These are phyloP conservation scores for Pichia terricola DNA, from an alignment of 1,139 yeast species.

Conservation along the genomic window DNA sequence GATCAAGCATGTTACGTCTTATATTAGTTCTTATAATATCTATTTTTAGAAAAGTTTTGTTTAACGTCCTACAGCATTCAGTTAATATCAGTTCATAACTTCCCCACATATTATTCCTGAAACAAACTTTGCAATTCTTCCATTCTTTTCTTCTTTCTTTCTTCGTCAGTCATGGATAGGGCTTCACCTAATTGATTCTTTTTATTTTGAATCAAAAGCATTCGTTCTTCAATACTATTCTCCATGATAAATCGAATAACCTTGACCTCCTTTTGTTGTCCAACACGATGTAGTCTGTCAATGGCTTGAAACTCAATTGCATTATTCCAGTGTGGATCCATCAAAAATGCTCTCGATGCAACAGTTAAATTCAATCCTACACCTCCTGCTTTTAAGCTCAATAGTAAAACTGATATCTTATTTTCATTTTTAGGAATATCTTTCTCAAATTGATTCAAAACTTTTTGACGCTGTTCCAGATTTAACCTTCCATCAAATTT, in stretches of 20 bases:
- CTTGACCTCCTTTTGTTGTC: constrained; percentile 65
- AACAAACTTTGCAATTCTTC: constrained; percentile 77
- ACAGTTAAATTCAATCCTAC: constrained; percentile 85
- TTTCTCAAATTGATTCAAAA: constrained; percentile 43
- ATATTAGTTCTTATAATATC: no score
- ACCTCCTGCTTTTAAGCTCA: constrained; percentile 90
- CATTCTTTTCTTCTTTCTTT: constrained; percentile 59
- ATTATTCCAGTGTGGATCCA: constrained; percentile 99
- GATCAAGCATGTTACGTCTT: neutral
- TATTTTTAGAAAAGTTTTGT: no score
- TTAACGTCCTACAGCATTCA: neutral
- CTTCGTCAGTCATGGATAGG: constrained; percentile 69
- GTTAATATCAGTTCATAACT: no score
- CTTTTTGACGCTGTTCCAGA: constrained; percentile 54
- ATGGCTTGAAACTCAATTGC: constrained; percentile 93
- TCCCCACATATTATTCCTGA: constrained; percentile 1
- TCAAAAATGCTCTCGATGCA: constrained; percentile 79
- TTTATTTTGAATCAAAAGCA: constrained; percentile 79
- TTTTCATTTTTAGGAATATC: constrained; percentile 20
- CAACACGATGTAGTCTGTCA: constrained; percentile 87
- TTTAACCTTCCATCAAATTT: constrained; percentile 79
- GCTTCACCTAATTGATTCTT: constrained; percentile 82
- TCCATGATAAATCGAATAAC: constrained; percentile 76
- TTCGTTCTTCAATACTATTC: constrained; percentile 81
- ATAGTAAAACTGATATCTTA: constrained; percentile 47